phyloP scores from a whole-genome alignment of 139 green algal species.

The Coelastrella sp. region DNA sequence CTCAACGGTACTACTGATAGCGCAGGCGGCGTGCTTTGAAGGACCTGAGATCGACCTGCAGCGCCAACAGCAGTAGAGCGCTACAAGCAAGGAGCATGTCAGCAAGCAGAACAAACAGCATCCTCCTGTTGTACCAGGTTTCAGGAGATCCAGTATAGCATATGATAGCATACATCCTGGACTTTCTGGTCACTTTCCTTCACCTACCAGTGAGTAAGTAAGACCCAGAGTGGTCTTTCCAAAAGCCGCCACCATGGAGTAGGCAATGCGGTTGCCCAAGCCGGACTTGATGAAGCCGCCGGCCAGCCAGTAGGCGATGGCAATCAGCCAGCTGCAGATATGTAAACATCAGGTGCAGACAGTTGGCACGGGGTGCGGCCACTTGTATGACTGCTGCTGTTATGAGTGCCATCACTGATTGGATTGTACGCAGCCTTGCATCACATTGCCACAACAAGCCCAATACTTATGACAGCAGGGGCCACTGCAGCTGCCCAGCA shows the following conservation, averaged over 20 bases:
- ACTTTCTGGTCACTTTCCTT: background rate
- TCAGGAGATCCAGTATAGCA: background rate
- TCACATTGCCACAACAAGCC: no score
- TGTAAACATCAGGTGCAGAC: background rate
- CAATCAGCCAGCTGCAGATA: constrained; percentile 88
- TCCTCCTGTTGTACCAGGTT: background rate
- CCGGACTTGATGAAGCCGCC: constrained; percentile 99
- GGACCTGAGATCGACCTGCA: background rate
- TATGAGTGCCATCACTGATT: no score
- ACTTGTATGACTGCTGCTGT: background rate
- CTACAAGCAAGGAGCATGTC: no score
- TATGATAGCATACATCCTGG: background rate
- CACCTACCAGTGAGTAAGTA: constrained; percentile 93
- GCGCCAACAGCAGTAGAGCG: background rate
- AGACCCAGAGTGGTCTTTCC: constrained; percentile 98
- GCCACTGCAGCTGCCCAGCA: background rate
- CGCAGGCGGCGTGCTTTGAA: no score
- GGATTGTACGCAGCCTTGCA: background rate
- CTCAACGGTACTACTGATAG: no score
- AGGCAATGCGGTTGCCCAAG: constrained; percentile 96
- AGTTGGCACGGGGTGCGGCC: background rate
- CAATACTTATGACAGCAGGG: no score
- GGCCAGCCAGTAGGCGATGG: constrained; percentile 98
- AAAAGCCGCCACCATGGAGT: constrained; percentile 95
- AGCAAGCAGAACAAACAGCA: background rate